Base-by-base conservation (phyloP, 1,284 basidiomycete species). In the Meira nashicola region DNA sequence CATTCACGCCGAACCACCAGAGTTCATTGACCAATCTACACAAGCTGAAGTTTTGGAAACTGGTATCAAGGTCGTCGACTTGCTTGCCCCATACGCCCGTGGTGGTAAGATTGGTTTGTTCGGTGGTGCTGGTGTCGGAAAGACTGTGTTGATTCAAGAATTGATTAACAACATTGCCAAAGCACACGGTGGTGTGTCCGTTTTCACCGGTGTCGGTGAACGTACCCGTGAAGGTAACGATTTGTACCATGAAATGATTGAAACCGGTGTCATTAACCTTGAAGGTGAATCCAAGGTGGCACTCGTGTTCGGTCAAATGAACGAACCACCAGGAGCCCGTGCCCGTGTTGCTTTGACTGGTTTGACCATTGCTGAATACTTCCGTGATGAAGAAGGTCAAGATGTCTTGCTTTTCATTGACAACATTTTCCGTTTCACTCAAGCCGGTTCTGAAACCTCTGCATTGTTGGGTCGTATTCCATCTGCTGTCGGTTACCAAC, bases 131-230 rank as follows among this genome's bases (percentile, higher is more conserved):
- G 94, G 94, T 89, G 94, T 98, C 84, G 94, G 94, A 77, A 97
- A 97, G 86, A 97, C 94, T 65, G 94, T 97, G 80, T 84, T 97
- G 81, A 97, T 97, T 82, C 90, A 92, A 82, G 93, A 97, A 82
- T 87, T 98, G 78, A 98, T 98, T 84, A 97, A 98, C 88, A 97
- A 98, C 85, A 92, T 98, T 80, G 94, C 94, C 80, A 98, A 97
- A 85, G 94, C 94, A 60, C 94, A 97, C 82, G 94, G 94, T 92
- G 94, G 94, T 92, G 96, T 95, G 89, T 98, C 94, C 55, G 96
- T 97, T 81, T 96, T 97, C 87, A 95, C 93, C 79, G 91, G 92
- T 88, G 92, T 95, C 82, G 94, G 94, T 78, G 94, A 98, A 83
- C 91, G 94, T 83, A 98, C 94, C 71, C 94, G 94, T 86, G 94